These are phyloP conservation scores for Chenopodium formosanum DNA, from an alignment of 148 eudicot genomes.

Conservation along the genomic window DNA sequence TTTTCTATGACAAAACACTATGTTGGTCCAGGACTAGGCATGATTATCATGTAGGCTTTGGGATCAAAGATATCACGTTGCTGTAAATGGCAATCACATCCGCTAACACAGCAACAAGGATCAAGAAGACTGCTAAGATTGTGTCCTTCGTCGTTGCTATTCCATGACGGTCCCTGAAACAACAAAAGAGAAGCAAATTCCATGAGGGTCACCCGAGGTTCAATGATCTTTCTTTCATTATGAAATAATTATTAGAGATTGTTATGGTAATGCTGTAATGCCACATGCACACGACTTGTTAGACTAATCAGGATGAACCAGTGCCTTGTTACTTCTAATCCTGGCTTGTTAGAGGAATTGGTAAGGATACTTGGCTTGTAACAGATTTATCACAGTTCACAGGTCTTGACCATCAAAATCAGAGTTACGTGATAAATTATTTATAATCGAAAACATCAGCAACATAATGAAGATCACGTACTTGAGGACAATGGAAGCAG, in stretches of 20 bases:
- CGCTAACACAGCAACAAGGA: constrained; percentile 65
- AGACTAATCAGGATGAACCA: neutral
- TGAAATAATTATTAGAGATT: neutral
- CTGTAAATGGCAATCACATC: constrained; percentile 74
- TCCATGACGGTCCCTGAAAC: constrained; percentile 56
- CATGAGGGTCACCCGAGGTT: neutral
- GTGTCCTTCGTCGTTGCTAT: constrained; percentile 68
- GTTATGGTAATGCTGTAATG: neutral
- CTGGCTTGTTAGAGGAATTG: neutral
- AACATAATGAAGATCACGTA: constrained; percentile 23
- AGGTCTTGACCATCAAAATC: neutral
- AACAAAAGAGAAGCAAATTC: neutral
- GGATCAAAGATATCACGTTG: constrained; percentile 32
- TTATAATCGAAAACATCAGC: neutral
- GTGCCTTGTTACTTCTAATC: neutral
- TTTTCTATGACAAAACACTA: neutral
- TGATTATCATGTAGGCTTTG: constrained; percentile 11
- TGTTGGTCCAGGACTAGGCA: neutral
- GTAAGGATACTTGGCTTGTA: no score
- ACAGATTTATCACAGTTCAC: no score
- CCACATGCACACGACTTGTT: neutral
- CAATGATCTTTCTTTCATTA: neutral
- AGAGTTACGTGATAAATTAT: neutral
- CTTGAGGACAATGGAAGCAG: constrained; percentile 84
- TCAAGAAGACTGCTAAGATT: constrained; percentile 56